Percentiles rank a stretch among this genome's conserved stretches.
phyloP scores from a whole-genome alignment of 164 flowering plant species.

The Annona cherimola region DNA sequence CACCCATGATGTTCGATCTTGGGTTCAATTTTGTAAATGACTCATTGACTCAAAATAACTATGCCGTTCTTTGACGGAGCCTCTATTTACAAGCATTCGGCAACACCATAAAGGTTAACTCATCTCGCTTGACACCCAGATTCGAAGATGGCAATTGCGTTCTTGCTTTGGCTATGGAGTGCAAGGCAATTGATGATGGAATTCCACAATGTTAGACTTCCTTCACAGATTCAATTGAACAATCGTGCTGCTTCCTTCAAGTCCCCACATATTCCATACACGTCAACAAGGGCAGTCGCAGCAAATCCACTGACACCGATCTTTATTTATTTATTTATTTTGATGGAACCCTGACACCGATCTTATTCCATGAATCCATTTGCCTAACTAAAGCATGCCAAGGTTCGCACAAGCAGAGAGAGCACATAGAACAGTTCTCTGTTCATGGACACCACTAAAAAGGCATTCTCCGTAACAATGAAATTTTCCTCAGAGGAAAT shows the following conservation, averaged over 20 bases:
- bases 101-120: conserved; percentile 50
- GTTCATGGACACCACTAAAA: not conserved
- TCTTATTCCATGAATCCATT: conserved; percentile 35
- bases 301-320: conserved; percentile 30
- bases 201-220: conserved; percentile 50
- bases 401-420: conserved; percentile 59
- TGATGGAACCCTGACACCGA: too few species aligned
- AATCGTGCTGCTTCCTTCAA: conserved; percentile 37
- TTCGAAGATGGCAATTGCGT: conserved; percentile 43
- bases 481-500: conserved; percentile 41
- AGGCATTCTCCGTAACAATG: conserved; percentile 43
- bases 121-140: conserved; percentile 36
- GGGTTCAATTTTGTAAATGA: conserved; percentile 39
- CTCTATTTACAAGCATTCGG: conserved; percentile 66
- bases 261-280: conserved; percentile 74
- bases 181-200: conserved; percentile 61
- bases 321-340: not conserved
- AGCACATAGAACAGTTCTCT: conserved; percentile 35
- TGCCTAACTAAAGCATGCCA: conserved; percentile 59
- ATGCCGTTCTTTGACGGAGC: conserved; percentile 44
- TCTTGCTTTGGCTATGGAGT: conserved; percentile 42
- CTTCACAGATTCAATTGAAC: conserved; percentile 30
- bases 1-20: conserved; percentile 61
- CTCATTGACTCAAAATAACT: conserved; percentile 41
- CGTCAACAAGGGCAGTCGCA: conserved; percentile 48